phyloP scores from a whole-genome alignment of 306 rosid species.

The Rosa persica region DNA sequence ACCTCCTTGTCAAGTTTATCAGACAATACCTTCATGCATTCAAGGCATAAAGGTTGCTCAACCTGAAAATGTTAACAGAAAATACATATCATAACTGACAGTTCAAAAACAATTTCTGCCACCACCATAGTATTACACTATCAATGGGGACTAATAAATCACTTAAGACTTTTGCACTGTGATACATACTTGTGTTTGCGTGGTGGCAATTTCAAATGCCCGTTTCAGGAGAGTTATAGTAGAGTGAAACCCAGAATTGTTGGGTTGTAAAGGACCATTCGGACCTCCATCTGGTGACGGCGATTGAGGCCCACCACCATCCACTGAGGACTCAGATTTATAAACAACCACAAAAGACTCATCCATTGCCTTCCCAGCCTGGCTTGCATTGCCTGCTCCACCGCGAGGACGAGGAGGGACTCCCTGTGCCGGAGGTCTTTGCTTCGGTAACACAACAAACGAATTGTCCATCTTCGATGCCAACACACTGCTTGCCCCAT shows the following conservation, averaged over 20 bases:
- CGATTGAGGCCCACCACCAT: conserved; percentile 64
- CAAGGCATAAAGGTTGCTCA: conserved; percentile 95
- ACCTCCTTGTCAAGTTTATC: conserved; percentile 94
- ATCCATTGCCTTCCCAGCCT: conserved; percentile 80
- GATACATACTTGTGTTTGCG: conserved; percentile 78
- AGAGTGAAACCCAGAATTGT: conserved; percentile 74
- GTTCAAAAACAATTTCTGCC: conserved; percentile 1
- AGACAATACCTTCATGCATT: conserved; percentile 90
- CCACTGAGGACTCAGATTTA: conserved; percentile 74
- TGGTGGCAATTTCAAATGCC: conserved; percentile 94
- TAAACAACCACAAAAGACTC: conserved; percentile 92
- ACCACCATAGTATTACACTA: background rate
- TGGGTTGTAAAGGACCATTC: conserved; percentile 56
- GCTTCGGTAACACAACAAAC: conserved; percentile 80
- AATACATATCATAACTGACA: conserved; percentile 2
- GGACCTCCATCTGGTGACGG: conserved; percentile 55
- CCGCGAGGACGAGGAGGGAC: conserved; percentile 64
- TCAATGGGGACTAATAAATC: background rate
- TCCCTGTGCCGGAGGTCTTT: conserved; percentile 61
- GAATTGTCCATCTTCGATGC: conserved; percentile 88
- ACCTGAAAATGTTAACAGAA: conserved; percentile 54
- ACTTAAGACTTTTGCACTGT: conserved; percentile 1
- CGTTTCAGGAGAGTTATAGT: conserved; percentile 73
- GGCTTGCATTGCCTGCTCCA: conserved; percentile 46
- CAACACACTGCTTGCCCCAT: conserved; percentile 75